phyloP scores from a whole-genome alignment of 805 yeast species.

The Komagataella populi region DNA sequence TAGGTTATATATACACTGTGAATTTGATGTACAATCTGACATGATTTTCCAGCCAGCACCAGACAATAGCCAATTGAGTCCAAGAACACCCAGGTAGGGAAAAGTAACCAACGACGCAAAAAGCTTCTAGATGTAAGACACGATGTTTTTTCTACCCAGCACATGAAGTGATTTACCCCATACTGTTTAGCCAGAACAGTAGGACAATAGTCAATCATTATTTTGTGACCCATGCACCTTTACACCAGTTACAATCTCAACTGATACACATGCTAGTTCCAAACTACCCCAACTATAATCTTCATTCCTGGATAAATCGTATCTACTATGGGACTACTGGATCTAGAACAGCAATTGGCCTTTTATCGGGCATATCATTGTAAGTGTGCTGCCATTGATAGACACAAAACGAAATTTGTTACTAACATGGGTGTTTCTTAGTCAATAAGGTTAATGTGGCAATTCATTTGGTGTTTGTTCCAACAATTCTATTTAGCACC shows the following conservation, averaged over 20 bases:
- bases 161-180: not conserved
- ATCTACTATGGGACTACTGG: conserved; percentile 12
- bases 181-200: not conserved
- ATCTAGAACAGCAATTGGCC: conserved; percentile 37
- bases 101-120: not conserved
- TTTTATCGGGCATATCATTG: conserved; percentile 35
- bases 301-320: not conserved
- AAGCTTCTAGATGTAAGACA: not conserved
- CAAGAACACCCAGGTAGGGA: not conserved
- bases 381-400: conserved; percentile 1
- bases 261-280: not conserved
- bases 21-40: not conserved
- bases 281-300: not conserved
- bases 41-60: not conserved
- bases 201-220: not conserved
- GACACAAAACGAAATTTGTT: not conserved
- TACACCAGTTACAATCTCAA: not conserved
- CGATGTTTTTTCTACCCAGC: too few species aligned
- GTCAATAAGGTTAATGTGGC: conserved; percentile 42
- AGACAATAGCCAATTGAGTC: not conserved
- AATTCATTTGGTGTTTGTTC: conserved; percentile 73
- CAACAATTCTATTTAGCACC: conserved; percentile 51
- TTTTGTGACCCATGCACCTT: not conserved
- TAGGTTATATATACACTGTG: not conserved
- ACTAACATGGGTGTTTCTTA: conserved; percentile 25